Base-by-base conservation (phyloP, 768 basidiomycete genomes). In the Lactarius tabidus region DNA sequence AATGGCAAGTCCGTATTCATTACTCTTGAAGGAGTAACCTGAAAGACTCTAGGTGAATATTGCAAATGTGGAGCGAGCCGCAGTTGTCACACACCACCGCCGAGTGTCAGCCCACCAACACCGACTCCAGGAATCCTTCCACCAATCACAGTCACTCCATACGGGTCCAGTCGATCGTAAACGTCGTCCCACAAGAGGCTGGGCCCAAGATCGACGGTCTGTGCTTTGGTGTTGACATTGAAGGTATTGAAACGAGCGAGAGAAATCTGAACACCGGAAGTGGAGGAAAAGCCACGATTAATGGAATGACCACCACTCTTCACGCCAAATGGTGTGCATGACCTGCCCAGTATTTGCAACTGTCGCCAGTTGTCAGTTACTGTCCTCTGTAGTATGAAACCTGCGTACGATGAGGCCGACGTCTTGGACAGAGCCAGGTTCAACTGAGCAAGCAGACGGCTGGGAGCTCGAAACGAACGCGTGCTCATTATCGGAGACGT, bases 11-110 rank as follows among this genome's bases (percentile, higher is more conserved):
- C 87, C 85, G 65, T 79, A 76, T 56, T 85, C 82, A 60, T 86
- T 85, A 1, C 82, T 81, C 52, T 78, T 74, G 80, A 81, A 87
- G 14, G 86, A 85, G 67, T 84, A 86, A 6, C 86, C 85, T 81
- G 18, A 35, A 55, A 12, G 35, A 14, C 14, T 36, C 33, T 14
- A 26, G 45, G 23, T 23, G 9, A 45, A 48, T 3, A 48, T 10
- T 23, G n/a, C 23, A 2, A 5, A 17, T 15, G 39, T 1, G 45
- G 23, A 15, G 23, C 23, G 5, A 48, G 45, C 3, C 12, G 45
- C 0, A 7, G 23, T 48, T 3, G 10, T 14, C 23, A 26, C 45
- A 4, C 9, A 48, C 45, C 45, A 26, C 45, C 45, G 0, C 45
- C 45, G 6, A 48, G 45, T 15, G 6, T 48, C 1, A 48, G 1